Evolutionary conservation across 2,329 filamentous ascomycete species (phyloP), one percentile per base, ranked within the genome.

Genomic region (Lachnum nothofagi): DNA sequence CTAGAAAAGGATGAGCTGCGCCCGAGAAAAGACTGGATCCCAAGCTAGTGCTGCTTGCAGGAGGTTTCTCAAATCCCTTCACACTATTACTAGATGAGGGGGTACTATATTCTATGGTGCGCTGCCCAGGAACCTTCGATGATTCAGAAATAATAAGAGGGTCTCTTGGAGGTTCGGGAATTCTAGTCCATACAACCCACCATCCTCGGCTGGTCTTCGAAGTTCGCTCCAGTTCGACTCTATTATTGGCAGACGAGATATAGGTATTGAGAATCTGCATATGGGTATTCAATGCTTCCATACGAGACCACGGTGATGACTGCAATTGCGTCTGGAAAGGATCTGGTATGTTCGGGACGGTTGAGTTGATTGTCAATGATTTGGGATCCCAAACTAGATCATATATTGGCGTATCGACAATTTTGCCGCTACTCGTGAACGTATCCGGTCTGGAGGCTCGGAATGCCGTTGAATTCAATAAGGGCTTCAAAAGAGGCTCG

Each of bases 171-270:
- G 20, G 31, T 31, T 33, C 73, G 5, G 76, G 60, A 19, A 83
- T 68, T 20, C 79, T 71, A 41, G 75, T 81, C 82, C 82, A 86
- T 22, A 85, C 80, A 24, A 86, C 72, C 82, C 83, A 86, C 80
- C 82, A 86, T 1, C 81, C 82, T 27, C 81, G 75, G 39, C 71
- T 79, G 3, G 82, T 85, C 70, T 85, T 84, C 59, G 76, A 79
- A 1, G 80, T 85, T 17, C 79, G 72, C 63, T 86, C 82, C 3
- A 78, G 63, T 51, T 79, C 76, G 3, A 66, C 65, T 14, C 58
- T 55, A 29, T 71, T 65, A 2, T 62, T 65, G 4, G 73, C 69
- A 2, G 77, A 78, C 7, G 70, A 64, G 16, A 68, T 66, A 56
- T 79, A 76, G 7, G 79, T 73, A 57, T 77, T 78, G 23, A 86